phyloP scores from a whole-genome alignment of 306 rosid genomes.

The Argentina anserina region DNA sequence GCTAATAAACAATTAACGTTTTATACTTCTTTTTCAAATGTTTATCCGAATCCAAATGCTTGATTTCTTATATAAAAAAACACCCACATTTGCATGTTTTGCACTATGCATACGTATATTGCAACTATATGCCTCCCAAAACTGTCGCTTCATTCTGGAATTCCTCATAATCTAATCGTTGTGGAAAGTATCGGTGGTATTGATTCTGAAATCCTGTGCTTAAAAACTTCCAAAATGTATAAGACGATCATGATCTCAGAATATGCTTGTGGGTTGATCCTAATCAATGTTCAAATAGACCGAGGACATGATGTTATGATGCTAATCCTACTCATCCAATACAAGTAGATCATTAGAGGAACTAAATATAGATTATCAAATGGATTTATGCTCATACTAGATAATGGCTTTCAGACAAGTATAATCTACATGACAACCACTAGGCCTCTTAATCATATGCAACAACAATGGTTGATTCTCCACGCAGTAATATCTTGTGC shows the following conservation, averaged over 20 bases:
- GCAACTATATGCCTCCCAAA: background rate
- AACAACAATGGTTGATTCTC: slow-evolving; percentile 22
- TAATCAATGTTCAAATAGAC: background rate
- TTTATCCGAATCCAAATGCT: background rate
- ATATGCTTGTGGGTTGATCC: background rate
- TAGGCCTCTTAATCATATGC: slow-evolving; percentile 12
- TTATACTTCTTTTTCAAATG: background rate
- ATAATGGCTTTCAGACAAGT: slow-evolving; percentile 4
- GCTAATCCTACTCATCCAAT: slow-evolving; percentile 20
- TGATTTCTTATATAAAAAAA: background rate
- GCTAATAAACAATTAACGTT: background rate
- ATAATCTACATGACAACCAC: slow-evolving; percentile 26
- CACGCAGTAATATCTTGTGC: slow-evolving; percentile 8
- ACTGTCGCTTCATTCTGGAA: background rate
- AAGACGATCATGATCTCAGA: background rate
- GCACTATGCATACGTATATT: background rate
- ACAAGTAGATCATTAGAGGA: slow-evolving; percentile 4
- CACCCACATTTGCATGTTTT: background rate
- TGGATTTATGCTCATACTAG: background rate
- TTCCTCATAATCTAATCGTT: background rate
- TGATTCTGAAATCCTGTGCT: background rate
- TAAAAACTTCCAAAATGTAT: background rate
- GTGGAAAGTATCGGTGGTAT: background rate
- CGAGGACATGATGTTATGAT: background rate
- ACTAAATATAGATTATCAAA: background rate